Percentiles rank a stretch among this genome's conserved stretches.
Conservation (phyloP, 2,329 filamentous ascomycete species). For the Periconia sp. region DNA sequence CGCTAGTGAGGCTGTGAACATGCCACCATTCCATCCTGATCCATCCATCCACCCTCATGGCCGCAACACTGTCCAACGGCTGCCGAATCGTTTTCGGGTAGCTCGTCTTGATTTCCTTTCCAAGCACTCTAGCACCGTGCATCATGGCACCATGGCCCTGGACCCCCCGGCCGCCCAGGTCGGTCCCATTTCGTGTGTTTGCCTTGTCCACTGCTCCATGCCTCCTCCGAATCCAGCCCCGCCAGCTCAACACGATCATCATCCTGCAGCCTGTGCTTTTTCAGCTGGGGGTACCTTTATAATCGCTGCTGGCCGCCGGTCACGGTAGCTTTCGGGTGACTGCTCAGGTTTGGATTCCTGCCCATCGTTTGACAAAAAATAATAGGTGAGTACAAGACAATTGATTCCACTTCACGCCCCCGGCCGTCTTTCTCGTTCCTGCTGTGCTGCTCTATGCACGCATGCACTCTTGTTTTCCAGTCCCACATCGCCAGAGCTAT, state of each 20-base stretch:
- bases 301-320: conserved; percentile 24
- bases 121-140: too few relatives aligned
- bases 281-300: conserved; percentile 25
- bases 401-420: background rate
- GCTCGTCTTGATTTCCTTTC: conserved; percentile 21
- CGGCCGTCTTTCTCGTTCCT: background rate
- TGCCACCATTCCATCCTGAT: background rate
- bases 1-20: conserved; percentile 21
- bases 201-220: conserved; percentile 21
- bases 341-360: conserved; percentile 23
- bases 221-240: conserved; percentile 21
- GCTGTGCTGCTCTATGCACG: conserved; percentile 9
- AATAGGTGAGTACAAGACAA: conserved; percentile 27
- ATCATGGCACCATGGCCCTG: conserved; percentile 23
- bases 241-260: conserved; percentile 24
- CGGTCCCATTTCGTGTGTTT: conserved; percentile 19
- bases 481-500: conserved; percentile 12
- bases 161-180: conserved; percentile 11
- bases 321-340: conserved; percentile 9
- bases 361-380: conserved; percentile 21
- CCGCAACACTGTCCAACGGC: conserved; percentile 16
- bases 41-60: conserved; percentile 15
- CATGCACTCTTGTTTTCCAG: conserved; percentile 12
- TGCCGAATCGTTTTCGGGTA: conserved; percentile 12
- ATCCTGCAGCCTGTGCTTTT: conserved; percentile 21